Base-by-base conservation (phyloP, 805 yeast genomes). In the Torulaspora franciscae region DNA sequence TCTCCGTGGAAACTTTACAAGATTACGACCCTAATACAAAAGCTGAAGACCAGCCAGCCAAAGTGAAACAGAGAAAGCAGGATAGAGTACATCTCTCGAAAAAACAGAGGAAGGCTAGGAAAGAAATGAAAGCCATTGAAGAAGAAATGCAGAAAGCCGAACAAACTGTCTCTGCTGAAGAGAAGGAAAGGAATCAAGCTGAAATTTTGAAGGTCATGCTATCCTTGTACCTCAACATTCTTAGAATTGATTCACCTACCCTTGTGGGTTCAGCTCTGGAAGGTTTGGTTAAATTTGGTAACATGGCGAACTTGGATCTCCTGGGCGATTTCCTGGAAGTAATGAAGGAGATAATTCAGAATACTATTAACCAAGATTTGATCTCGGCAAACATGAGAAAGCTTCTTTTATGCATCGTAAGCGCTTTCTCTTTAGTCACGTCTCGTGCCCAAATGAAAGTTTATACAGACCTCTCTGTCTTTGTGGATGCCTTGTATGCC, bases 251-350 rank as follows among this genome's bases (percentile, higher is more conserved):
- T 36, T 76, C 81, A 14, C 76, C 79, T 30, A 75, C 77, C 14
- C 69, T 93, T 42, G 80, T 88, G 72, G 96, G 95, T 6, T 75
- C 91, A 0, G 95, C 91, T 0, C 71, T 93, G 43, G 98, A 93
- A 68, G 98, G 98, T 3, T 68, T 93, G 45, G 85, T 97, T 1
- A 79, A 80, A 59, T 89, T 83, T 61, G 96, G 98, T 2, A 93
- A 84, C 57, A 81, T 90, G 81, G 89, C 95, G 19, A 93, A 93
- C 61, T 80, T 91, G 46, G 98, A 93, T 53, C 71, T 93, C 36
- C 75, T 93, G 54, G 98, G 98, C 22, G 99, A 93, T 62, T 81
- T 93, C 66, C 71, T 93, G 41, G 95, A 84, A 61, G 96, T 90
- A 6, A 73, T 93, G 64, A 75, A 90, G 54, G 98, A 93, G 64